Conservation (phyloP, 352 stramenopile genomes). For the Pythium monospermum region DNA sequence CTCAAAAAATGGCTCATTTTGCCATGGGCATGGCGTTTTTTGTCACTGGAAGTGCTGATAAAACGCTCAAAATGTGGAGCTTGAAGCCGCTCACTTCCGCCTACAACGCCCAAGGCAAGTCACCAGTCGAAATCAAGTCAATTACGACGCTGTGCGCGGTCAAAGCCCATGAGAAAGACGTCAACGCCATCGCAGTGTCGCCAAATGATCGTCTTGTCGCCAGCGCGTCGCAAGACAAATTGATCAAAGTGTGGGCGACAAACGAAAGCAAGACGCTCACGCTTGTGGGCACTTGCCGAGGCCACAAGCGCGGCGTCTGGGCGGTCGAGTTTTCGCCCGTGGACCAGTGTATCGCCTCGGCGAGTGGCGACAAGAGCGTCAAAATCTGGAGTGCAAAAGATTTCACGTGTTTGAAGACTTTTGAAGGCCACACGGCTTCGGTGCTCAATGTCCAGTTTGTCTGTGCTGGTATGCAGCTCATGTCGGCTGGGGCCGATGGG, state of each 20-base stretch:
- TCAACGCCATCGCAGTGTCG: conserved; percentile 93
- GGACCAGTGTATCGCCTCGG: conserved; percentile 94
- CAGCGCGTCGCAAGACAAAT: conserved; percentile 97
- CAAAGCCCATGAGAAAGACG: conserved; percentile 95
- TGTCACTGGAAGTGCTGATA: conserved; percentile 95
- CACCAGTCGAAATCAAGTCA: conserved; percentile 39
- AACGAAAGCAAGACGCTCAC: conserved; percentile 70
- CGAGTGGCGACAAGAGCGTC: conserved; percentile 95
- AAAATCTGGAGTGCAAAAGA: conserved; percentile 97
- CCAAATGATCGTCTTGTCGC: conserved; percentile 97
- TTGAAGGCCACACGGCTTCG: conserved; percentile 91
- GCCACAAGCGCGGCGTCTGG: conserved; percentile 98
- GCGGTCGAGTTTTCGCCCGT: conserved; percentile 95
- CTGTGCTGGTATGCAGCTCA: conserved; percentile 89
- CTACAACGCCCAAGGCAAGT: conserved; percentile 39
- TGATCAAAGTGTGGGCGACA: conserved; percentile 94
- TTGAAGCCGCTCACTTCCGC: conserved; percentile 61
- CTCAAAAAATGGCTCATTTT: conserved; percentile 77
- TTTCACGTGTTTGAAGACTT: conserved; percentile 95
- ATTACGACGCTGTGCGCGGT: conserved; percentile 57
- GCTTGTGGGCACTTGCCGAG: conserved; percentile 89
- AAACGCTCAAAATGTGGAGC: conserved; percentile 98
- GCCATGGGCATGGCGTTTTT: conserved; percentile 88
- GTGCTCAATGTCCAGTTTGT: conserved; percentile 89
- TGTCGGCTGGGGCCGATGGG: conserved; percentile 95